Evolutionary conservation across 75 land plant genomes (phyloP), one percentile per base, ranked within the genome.

Genomic region (Sequoia sempervirens): DNA sequence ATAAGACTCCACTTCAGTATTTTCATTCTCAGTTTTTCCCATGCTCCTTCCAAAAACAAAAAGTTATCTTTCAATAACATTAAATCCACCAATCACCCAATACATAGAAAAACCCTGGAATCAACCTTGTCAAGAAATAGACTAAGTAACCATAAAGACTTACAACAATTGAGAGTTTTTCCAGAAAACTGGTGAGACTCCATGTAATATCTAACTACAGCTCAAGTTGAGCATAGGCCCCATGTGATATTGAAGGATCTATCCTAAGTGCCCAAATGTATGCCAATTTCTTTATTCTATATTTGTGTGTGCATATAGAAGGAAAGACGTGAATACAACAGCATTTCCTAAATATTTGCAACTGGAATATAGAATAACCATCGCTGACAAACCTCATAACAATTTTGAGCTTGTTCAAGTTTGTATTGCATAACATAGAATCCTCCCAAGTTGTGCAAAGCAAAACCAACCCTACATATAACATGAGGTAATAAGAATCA

Each of bases 401-500:
- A 91, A 32, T 2, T 32, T 14, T 85, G 89, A 76, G 99, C 96
- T 87, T 94, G 88, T 81, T 94, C 96, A n/a, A 96, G 85, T 70
- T 96, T 94, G 53, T 84, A 53, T 85, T 94, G 96, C 20, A 86
- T 88, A 20, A 96, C 85, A 86, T 94, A 96, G 85, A 94, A 94
- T 54, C 93, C 94, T 30, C 94, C 99, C 75, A 97, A 92, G 84
- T 97, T 97, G 88, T 96, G 99, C 73, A 92, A 81, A 38, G 98
- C 94, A 86, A 90, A 94, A 2, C 94, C 99, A 47, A 97, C 96
- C 82, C 99, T 97, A 89, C 73, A 84, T 17, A 56, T 32, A 52
- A 30, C 69, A 58, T 12, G 66, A 78, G 80, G n/a, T 37, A 78
- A 11, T 78, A 41, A 43, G 45, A 43, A 43, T 26, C 80, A 41